These are phyloP conservation scores for Ceratocystis alfenasii DNA, from an alignment of 2,329 filamentous ascomycete species.

Conservation along the genomic window DNA sequence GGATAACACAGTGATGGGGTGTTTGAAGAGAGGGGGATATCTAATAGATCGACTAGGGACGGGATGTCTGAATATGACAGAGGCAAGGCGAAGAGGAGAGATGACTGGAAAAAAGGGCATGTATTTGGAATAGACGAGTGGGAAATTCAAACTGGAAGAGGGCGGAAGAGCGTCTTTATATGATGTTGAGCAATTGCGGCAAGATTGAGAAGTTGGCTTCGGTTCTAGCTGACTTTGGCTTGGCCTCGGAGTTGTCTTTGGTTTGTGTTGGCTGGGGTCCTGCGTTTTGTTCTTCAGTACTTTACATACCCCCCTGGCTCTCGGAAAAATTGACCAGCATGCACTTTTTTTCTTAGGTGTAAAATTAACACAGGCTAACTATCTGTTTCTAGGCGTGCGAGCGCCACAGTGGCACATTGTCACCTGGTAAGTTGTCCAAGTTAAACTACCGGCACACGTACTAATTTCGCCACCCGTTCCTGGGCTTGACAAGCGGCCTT, in stretches of 20 bases:
- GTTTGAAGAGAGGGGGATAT: not conserved
- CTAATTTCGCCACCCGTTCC: constrained; percentile 21
- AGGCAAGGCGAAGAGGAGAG: not conserved
- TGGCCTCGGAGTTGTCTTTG: not conserved
- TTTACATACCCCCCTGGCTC: not conserved
- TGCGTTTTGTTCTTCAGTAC: not conserved
- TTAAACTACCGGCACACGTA: constrained; percentile 7
- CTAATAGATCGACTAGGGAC: not conserved
- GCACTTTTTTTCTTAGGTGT: constrained; percentile 12
- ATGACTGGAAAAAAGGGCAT: not conserved
- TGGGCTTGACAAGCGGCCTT: constrained; percentile 16
- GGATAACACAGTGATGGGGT: not conserved
- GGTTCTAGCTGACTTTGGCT: not conserved
- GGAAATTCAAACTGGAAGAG: not conserved
- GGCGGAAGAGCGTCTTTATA: constrained; percentile 18
- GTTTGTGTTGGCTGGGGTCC: not conserved
- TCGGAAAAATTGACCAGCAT: constrained; percentile 18
- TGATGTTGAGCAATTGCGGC: constrained; percentile 9
- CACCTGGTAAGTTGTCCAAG: constrained; percentile 7
- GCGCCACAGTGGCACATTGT: constrained; percentile 21
- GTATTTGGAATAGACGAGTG: not conserved
- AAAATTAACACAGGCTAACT: constrained; percentile 9
- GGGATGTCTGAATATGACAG: not conserved
- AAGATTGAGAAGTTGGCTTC: constrained; percentile 9
- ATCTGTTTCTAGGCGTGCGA: not conserved